Conservation (phyloP, 192 early-diverging fungal species). For the Phlyctochytrium planicorne region DNA sequence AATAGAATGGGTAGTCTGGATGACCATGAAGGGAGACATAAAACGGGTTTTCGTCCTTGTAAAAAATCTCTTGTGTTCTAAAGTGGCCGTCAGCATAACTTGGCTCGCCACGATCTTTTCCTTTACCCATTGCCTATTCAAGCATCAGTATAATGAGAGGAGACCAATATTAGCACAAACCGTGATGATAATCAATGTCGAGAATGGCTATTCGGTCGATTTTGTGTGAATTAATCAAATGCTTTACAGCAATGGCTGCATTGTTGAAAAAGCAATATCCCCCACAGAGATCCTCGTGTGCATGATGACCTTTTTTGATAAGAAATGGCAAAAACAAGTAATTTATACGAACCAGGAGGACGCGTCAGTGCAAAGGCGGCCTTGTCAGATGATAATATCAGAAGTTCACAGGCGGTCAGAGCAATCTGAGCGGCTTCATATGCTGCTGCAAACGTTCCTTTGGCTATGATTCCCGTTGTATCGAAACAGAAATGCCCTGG, state of each 20-base stretch:
- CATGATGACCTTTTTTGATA: slow-evolving; percentile 37
- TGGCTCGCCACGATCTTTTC: too few species aligned
- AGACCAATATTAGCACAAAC: slow-evolving; percentile 13
- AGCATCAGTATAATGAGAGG: background rate
- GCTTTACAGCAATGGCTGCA: slow-evolving; percentile 74
- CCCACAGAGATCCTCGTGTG: slow-evolving; percentile 53
- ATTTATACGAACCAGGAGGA: slow-evolving; percentile 29
- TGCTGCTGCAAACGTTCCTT: slow-evolving; percentile 65
- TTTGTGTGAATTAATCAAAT: slow-evolving; percentile 50
- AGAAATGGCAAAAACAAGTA: background rate
- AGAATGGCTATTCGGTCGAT: slow-evolving; percentile 68
- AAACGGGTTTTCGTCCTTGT: slow-evolving; percentile 50
- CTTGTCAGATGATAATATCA: slow-evolving; percentile 29
- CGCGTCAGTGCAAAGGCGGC: slow-evolving; percentile 32
- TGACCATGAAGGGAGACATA: slow-evolving; percentile 63
- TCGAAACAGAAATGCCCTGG: slow-evolving; percentile 43
- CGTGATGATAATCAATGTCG: slow-evolving; percentile 70
- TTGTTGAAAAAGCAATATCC: slow-evolving; percentile 93
- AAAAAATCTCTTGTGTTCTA: slow-evolving; percentile 39
- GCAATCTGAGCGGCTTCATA: slow-evolving; percentile 65
- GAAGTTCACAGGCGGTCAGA: slow-evolving; percentile 55
- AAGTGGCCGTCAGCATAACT: too few species aligned
- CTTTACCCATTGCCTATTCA: background rate
- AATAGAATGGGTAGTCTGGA: slow-evolving; percentile 66
- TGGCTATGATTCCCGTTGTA: slow-evolving; percentile 49